phyloP scores from a whole-genome alignment of 2,329 filamentous ascomycete genomes.

The Orbilia oligospora region DNA sequence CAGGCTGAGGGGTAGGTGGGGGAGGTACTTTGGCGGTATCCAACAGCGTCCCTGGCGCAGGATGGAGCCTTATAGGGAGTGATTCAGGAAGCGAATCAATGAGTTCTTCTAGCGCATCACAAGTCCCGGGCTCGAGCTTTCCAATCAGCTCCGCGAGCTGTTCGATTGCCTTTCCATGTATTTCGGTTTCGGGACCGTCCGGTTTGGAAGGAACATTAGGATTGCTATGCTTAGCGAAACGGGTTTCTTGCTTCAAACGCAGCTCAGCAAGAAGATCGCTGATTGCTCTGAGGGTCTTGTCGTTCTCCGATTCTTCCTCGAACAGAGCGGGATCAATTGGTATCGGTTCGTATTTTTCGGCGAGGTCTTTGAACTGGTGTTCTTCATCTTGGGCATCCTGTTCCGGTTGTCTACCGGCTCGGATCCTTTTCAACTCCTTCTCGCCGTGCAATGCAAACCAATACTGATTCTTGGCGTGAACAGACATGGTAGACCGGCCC shows the following conservation, averaged over 20 bases:
- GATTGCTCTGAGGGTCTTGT: constrained; percentile 44
- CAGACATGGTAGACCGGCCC: constrained; percentile 2
- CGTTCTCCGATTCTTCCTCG: constrained; percentile 41
- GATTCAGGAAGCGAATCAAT: constrained; percentile 8
- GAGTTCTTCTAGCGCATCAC: constrained; percentile 20
- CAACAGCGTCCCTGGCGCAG: constrained; percentile 28
- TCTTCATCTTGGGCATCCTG: constrained; percentile 29
- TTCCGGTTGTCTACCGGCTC: neutral
- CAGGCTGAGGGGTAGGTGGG: constrained; percentile 27
- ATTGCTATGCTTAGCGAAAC: constrained; percentile 32
- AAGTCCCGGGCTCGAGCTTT: constrained; percentile 38
- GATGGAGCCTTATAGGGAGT: neutral
- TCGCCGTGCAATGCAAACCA: constrained; percentile 46
- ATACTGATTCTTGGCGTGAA: constrained; percentile 5
- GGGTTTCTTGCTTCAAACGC: constrained; percentile 26
- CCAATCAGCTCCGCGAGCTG: constrained; percentile 22
- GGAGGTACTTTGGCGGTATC: constrained; percentile 45
- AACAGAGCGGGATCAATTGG: constrained; percentile 54
- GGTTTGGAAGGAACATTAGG: constrained; percentile 16
- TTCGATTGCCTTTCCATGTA: neutral
- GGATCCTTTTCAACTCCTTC: constrained; percentile 23
- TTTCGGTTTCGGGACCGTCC: constrained; percentile 26
- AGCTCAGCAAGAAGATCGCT: constrained; percentile 32
- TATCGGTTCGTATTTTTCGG: constrained; percentile 43
- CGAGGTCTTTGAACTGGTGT: constrained; percentile 39